Base-by-base conservation (phyloP, 1,284 basidiomycete genomes). In the Singerocomus inundabilis region DNA sequence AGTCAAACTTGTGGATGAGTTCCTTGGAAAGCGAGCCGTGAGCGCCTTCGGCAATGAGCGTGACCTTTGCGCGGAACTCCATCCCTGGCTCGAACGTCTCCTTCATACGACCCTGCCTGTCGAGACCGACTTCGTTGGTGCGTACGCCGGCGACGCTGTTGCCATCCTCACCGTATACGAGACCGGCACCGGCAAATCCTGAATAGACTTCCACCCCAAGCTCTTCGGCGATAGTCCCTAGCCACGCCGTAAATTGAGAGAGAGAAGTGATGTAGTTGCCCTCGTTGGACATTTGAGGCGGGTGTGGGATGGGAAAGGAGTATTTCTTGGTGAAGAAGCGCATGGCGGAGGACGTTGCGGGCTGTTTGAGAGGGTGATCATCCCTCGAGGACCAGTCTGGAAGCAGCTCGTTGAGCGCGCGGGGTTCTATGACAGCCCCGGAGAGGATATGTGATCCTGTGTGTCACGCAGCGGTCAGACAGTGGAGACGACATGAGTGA, bases 181-280 rank as follows among this genome's bases (percentile, higher is more conserved):
- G 70, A 44, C 85, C 80, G 0, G 96, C 89, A 26, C 90, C 96
- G 0, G 95, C 93, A 62, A 99, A 99, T 18, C 97, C 96, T 2
- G 97, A 91, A 69, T 99, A 99, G 43, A 99, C 88, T 70, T 99
- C 96, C 29, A 98, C 93, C n/a, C 95, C 96, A 48, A 92, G 77
- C 44, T 88, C 88, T 61, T 95, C 93, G 0, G 96, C 97, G 50
- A 98, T 83, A 58, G 81, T 75, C 6, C 85, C 92, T 1, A 99
- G 80, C 96, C 96, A 99, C 2, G 91, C 80, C 0, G 91, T 88
- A 54, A 98, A 84, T 30, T 83, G 85, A 2, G 92, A 95, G 29
- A 99, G 82, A 5, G 93, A 97, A 42, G 93, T 77, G 63, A 98
- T 88, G 71, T 95, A 98, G 73, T 98, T 99, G 50, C 91, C 91